A percentile compares a stretch with the other conserved stretches of the same genome.
phyloP scores from a whole-genome alignment of 2,329 filamentous ascomycete genomes.

The Grosmannia huntii region DNA sequence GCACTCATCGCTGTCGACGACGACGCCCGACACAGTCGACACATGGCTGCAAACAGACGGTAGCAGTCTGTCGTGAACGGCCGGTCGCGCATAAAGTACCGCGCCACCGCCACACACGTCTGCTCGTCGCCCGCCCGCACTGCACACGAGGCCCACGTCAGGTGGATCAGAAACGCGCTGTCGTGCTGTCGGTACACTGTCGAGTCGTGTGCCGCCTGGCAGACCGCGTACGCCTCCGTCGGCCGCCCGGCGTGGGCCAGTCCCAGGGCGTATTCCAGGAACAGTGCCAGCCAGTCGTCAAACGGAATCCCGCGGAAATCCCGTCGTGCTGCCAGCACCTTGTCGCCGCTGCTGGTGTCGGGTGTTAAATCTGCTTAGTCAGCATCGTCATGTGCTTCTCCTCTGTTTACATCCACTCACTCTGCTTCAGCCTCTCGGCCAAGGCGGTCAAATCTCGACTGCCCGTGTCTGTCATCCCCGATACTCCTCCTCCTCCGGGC shows the following conservation, averaged over 20 bases:
- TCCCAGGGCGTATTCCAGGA: conserved; percentile 73
- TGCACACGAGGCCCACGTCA: conserved; percentile 73
- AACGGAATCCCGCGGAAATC: conserved; percentile 63
- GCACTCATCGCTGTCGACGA: too few species aligned
- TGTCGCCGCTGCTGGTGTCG: conserved; percentile 17
- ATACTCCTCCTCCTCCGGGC: neutral
- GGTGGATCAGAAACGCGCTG: conserved; percentile 58
- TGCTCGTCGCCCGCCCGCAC: conserved; percentile 71
- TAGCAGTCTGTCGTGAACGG: conserved; percentile 72
- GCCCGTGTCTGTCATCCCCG: neutral
- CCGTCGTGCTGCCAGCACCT: conserved; percentile 13
- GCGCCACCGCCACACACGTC: conserved; percentile 56
- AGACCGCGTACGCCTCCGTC: conserved; percentile 65
- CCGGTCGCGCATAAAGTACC: conserved; percentile 75
- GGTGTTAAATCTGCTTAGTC: conserved; percentile 18
- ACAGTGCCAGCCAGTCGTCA: conserved; percentile 75
- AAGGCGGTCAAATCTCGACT: conserved; percentile 38
- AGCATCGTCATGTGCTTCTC: neutral
- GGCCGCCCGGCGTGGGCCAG: conserved; percentile 55
- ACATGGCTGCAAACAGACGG: conserved; percentile 69
- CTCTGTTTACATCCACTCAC: conserved; percentile 23
- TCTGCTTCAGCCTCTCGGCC: conserved; percentile 41
- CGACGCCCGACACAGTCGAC: conserved; percentile 50
- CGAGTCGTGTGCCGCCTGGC: conserved; percentile 65
- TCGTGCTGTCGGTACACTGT: conserved; percentile 58